phyloP scores from a whole-genome alignment of 768 basidiomycete species.

The Tulasnella sp. region DNA sequence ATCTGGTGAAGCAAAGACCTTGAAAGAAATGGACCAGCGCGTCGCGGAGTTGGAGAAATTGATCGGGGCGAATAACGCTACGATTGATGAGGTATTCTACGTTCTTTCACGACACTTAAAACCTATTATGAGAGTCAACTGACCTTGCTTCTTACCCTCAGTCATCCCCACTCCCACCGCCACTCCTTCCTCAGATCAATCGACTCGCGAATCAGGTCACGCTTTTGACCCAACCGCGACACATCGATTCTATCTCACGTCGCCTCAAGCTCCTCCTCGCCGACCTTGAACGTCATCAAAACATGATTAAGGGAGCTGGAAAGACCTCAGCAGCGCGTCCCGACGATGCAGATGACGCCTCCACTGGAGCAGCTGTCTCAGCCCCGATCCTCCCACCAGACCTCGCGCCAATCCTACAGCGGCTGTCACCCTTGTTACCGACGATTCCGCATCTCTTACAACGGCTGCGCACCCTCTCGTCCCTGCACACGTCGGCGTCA shows the following conservation, averaged over 20 bases:
- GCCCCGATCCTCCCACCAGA: conserved; percentile 23
- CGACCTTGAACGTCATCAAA: conserved; percentile 76
- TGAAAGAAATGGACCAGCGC: conserved; percentile 73
- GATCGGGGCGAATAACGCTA: conserved; percentile 69
- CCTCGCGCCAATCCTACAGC: conserved; percentile 30
- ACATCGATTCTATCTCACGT: conserved; percentile 90
- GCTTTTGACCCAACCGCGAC: conserved; percentile 86
- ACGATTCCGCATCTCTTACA: conserved; percentile 68
- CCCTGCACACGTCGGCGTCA: conserved; percentile 71
- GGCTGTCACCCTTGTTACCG: conserved; percentile 34
- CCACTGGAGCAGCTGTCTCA: background rate
- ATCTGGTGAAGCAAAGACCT: conserved; percentile 33
- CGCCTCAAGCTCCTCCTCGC: conserved; percentile 85
- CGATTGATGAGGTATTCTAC: conserved; percentile 65
- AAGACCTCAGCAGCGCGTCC: background rate
- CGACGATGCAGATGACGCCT: background rate
- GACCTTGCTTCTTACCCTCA: conserved; percentile 24
- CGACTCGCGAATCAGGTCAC: conserved; percentile 78
- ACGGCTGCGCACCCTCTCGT: conserved; percentile 72
- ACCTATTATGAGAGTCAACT: too few species aligned
- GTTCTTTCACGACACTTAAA: background rate
- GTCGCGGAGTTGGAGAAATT: conserved; percentile 74
- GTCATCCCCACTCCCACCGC: conserved; percentile 64
- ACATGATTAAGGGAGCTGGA: conserved; percentile 4
- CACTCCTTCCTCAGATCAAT: conserved; percentile 70